These are phyloP conservation scores for Russula olivacea DNA, from an alignment of 768 basidiomycete genomes.

Conservation along the genomic window DNA sequence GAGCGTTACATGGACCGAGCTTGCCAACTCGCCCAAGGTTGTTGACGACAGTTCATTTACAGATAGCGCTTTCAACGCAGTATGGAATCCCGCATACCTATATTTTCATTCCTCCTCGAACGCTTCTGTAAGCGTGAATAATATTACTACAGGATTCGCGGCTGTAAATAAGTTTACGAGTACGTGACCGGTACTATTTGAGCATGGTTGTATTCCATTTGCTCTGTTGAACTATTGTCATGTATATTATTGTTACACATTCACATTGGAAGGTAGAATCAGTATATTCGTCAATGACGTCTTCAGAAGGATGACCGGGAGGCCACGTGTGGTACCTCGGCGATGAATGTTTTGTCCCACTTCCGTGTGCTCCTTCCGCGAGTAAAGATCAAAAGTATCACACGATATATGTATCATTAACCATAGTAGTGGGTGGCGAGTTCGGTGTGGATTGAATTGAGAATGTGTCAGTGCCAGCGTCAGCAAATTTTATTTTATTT, in stretches of 20 bases:
- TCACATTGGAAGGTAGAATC: not conserved
- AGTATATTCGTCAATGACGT: not conserved
- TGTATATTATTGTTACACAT: conserved; percentile 17
- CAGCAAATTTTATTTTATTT: no score
- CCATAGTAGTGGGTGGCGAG: no score
- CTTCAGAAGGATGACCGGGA: no score
- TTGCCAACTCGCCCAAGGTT: conserved; percentile 43
- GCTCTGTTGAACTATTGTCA: conserved; percentile 13
- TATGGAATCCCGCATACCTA: conserved; percentile 44
- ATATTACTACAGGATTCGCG: conserved; percentile 43
- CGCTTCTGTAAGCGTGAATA: conserved; percentile 33
- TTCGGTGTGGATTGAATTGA: no score
- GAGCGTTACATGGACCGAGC: conserved; percentile 48
- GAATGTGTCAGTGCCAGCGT: no score
- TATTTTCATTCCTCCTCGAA: conserved; percentile 29
- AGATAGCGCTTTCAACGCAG: conserved; percentile 41
- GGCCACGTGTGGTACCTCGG: not conserved
- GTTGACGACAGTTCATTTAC: conserved; percentile 46
- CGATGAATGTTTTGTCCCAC: no score
- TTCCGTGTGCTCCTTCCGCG: no score
- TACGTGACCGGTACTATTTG: conserved; percentile 5
- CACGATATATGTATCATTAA: no score
- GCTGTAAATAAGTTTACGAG: conserved; percentile 26
- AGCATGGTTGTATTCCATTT: not conserved
- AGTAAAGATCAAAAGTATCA: no score